These are phyloP conservation scores for Cladophialophora carrionii DNA, from an alignment of 2,329 filamentous ascomycete genomes.

Conservation along the genomic window DNA sequence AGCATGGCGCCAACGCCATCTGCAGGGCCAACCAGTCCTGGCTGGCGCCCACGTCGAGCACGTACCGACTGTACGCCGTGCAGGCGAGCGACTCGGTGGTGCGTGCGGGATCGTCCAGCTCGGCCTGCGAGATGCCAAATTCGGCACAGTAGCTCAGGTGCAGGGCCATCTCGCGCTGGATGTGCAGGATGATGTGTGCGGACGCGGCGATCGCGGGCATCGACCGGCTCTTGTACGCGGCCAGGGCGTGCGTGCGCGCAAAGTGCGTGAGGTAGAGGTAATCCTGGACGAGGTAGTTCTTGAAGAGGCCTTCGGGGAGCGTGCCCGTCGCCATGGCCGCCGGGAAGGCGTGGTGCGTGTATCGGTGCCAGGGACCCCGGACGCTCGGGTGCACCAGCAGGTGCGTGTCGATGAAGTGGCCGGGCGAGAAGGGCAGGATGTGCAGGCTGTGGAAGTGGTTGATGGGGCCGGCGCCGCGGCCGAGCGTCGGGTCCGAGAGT, in stretches of 20 bases:
- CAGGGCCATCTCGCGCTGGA: constrained; percentile 76
- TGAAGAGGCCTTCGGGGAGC: constrained; percentile 76
- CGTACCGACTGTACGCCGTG: constrained; percentile 80
- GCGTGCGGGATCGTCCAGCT: constrained; percentile 65
- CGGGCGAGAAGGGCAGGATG: constrained; percentile 63
- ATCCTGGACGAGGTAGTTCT: constrained; percentile 87
- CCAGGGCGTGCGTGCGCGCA: constrained; percentile 80
- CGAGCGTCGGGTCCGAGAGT: constrained; percentile 53
- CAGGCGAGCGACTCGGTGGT: constrained; percentile 73
- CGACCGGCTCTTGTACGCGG: constrained; percentile 78
- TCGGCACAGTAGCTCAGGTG: constrained; percentile 80
- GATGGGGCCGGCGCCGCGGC: constrained; percentile 65
- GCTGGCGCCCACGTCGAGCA: constrained; percentile 84
- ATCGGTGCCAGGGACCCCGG: constrained; percentile 71
- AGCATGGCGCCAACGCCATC: constrained; percentile 79
- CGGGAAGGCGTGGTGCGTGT: constrained; percentile 82
- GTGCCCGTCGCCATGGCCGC: constrained; percentile 73
- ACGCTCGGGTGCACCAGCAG: constrained; percentile 75
- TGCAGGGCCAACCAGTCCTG: constrained; percentile 88
- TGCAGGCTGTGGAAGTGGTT: constrained; percentile 70
- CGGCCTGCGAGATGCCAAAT: constrained; percentile 73
- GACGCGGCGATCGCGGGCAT: constrained; percentile 72
- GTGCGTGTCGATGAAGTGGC: constrained; percentile 76
- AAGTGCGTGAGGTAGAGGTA: constrained; percentile 93
- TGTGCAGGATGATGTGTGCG: constrained; percentile 73